These are phyloP conservation scores for Termitomyces sp. DNA, from an alignment of 768 basidiomycete genomes.

Conservation along the genomic window DNA sequence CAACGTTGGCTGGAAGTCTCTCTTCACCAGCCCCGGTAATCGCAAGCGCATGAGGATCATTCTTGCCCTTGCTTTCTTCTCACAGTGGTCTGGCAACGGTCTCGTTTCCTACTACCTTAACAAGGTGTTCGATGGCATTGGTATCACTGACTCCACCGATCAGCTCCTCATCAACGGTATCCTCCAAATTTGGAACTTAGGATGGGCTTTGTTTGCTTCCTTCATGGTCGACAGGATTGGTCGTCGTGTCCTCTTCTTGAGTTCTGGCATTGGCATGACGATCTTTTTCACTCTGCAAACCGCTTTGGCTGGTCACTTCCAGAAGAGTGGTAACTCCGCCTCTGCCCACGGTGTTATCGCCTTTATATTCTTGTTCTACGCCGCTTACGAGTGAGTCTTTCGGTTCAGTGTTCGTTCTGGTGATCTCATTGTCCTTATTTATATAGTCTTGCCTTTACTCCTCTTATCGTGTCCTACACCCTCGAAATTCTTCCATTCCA, in stretches of 20 bases:
- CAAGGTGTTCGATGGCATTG: slow-evolving; percentile 63
- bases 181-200: slow-evolving; percentile 78
- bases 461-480: slow-evolving; percentile 82
- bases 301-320: slow-evolving; percentile 54
- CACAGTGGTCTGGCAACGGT: slow-evolving; percentile 83
- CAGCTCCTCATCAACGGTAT: slow-evolving; percentile 84
- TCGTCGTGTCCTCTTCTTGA: slow-evolving; percentile 66
- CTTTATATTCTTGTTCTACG: slow-evolving; percentile 82
- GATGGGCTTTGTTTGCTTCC: slow-evolving; percentile 53
- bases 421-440: slow-evolving; percentile 1
- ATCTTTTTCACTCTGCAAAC: slow-evolving; percentile 68
- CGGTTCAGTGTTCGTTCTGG: not conserved
- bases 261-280: slow-evolving; percentile 52
- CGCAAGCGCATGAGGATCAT: slow-evolving; percentile 72
- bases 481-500: slow-evolving; percentile 83
- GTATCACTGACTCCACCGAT: slow-evolving; percentile 52
- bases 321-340: slow-evolving; percentile 27
- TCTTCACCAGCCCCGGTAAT: slow-evolving; percentile 67
- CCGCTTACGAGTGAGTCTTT: slow-evolving; percentile 60
- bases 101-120: slow-evolving; percentile 81
- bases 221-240: slow-evolving; percentile 61
- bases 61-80: slow-evolving; percentile 75
- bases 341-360: slow-evolving; percentile 73
- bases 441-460: slow-evolving; percentile 73
- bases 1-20: slow-evolving; percentile 64